A percentile compares a stretch with the other conserved stretches of the same genome.
Evolutionary conservation across 164 flowering plant genomes (phyloP).

Genomic region (Chloranthus sessilifolius): DNA sequence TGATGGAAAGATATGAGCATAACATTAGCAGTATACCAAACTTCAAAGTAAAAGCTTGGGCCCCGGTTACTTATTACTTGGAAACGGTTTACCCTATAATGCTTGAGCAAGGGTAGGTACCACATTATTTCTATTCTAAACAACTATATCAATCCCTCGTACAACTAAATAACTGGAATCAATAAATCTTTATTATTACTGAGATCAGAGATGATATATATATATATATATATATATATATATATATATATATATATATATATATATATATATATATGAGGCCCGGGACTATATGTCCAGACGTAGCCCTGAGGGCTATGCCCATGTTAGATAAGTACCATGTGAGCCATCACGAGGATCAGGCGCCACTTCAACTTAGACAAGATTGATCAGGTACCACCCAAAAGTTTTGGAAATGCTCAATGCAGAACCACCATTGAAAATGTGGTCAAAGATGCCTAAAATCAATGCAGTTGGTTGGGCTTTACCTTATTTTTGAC

Average conservation of each 20-base stretch:
- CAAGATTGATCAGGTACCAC: too few species aligned
- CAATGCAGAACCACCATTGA: too few species aligned
- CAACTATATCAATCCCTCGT: not conserved
- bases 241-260: not conserved
- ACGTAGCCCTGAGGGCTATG: too few species aligned
- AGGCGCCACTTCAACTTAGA: too few species aligned
- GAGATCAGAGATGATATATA: too few species aligned
- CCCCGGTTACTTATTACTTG: conserved; percentile 46
- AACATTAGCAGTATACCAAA: conserved; percentile 48
- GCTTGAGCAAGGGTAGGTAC: conserved; percentile 43
- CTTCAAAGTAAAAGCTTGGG: conserved; percentile 58
- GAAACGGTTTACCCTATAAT: conserved; percentile 53
- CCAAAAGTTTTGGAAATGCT: too few species aligned
- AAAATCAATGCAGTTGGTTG: too few species aligned
- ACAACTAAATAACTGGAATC: not conserved
- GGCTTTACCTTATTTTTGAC: too few species aligned
- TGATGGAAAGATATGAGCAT: conserved; percentile 52
- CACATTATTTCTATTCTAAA: not conserved
- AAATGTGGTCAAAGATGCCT: too few species aligned
- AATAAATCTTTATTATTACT: not conserved
- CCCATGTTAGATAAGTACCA: too few species aligned
- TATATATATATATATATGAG: not conserved
- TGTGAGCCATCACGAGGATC: too few species aligned
- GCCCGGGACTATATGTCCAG: too few species aligned
- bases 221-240: not conserved